These are phyloP conservation scores for Aureobasidium namibiae DNA, from an alignment of 2,329 filamentous ascomycete species.

Conservation along the genomic window DNA sequence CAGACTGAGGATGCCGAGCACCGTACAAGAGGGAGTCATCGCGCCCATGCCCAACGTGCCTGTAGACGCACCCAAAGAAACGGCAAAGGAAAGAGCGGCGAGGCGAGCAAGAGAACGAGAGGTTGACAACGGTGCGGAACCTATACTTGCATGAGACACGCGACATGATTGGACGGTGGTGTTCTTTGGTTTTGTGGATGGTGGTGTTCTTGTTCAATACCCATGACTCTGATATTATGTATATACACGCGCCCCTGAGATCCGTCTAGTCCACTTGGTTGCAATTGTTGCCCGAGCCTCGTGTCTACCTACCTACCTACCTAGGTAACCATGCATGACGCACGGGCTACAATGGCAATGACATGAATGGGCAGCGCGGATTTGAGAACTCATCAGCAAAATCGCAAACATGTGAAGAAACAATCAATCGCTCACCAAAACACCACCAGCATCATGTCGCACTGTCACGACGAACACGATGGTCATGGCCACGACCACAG, in stretches of 20 bases:
- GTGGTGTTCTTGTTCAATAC: slow-evolving; percentile 14
- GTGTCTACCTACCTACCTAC: too few species aligned
- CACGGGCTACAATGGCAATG: not conserved
- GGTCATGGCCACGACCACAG: slow-evolving; percentile 35
- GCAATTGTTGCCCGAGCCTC: not conserved
- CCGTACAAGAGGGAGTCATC: slow-evolving; percentile 29
- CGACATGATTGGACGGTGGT: not conserved
- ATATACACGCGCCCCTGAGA: not conserved
- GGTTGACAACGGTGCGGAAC: slow-evolving; percentile 1
- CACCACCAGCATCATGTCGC: slow-evolving; percentile 27
- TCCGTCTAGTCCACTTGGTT: not conserved
- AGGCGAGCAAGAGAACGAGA: slow-evolving; percentile 21
- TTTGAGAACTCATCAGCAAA: not conserved
- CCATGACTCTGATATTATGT: not conserved
- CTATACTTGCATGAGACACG: slow-evolving; percentile 11
- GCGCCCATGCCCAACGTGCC: slow-evolving; percentile 26
- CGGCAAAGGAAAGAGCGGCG: slow-evolving; percentile 22
- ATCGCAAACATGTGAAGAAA: not conserved
- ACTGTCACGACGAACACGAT: slow-evolving; percentile 41
- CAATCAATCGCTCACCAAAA: not conserved
- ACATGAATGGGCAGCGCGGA: slow-evolving; percentile 5
- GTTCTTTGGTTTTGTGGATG: not conserved
- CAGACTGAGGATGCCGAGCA: slow-evolving; percentile 21
- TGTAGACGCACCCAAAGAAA: slow-evolving; percentile 23
- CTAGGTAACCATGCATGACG: too few species aligned